Evolutionary conservation across 73 alveolate species (phyloP).

Genomic region (Durusdinium trenchii): DNA sequence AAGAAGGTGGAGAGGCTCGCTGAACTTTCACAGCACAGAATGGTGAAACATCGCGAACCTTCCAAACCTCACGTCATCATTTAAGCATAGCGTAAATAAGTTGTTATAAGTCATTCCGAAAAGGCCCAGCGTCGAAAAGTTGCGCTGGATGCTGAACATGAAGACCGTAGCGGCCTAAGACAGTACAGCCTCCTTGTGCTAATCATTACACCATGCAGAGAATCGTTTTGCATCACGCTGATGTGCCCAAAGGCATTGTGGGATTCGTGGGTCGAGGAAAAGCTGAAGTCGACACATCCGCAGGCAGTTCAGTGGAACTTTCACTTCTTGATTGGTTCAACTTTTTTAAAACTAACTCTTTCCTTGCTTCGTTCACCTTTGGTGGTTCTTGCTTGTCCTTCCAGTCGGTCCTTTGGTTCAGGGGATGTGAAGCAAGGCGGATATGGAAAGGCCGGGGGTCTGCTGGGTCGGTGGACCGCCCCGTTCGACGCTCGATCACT

Average conservation of each 20-base stretch:
- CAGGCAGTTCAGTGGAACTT: slow-evolving; percentile 6
- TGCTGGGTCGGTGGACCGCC: neutral
- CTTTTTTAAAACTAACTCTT: no score
- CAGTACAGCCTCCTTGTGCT: neutral
- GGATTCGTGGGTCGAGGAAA: slow-evolving; percentile 79
- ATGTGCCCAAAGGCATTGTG: neutral
- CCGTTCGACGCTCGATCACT: neutral
- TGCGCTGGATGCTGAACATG: slow-evolving; percentile 65
- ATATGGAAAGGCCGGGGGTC: slow-evolving; percentile 70
- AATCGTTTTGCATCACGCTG: no score
- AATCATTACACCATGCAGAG: neutral
- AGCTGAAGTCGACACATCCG: slow-evolving; percentile 47
- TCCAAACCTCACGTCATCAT: no score
- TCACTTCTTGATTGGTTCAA: neutral
- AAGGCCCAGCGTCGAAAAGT: slow-evolving; percentile 65
- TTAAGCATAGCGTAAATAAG: neutral
- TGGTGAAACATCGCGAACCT: no score
- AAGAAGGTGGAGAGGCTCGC: slow-evolving; percentile 62
- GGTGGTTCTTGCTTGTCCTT: neutral
- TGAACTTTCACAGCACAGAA: neutral
- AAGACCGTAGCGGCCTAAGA: slow-evolving; percentile 39
- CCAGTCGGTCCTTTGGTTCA: neutral
- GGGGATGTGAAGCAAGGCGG: slow-evolving; percentile 93
- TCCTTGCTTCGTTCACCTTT: neutral
- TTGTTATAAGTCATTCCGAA: neutral